Percentiles rank a stretch among this genome's conserved stretches.
Evolutionary conservation across 2,329 filamentous ascomycete genomes (phyloP).

Genomic region (Pseudogymnoascus sp.): DNA sequence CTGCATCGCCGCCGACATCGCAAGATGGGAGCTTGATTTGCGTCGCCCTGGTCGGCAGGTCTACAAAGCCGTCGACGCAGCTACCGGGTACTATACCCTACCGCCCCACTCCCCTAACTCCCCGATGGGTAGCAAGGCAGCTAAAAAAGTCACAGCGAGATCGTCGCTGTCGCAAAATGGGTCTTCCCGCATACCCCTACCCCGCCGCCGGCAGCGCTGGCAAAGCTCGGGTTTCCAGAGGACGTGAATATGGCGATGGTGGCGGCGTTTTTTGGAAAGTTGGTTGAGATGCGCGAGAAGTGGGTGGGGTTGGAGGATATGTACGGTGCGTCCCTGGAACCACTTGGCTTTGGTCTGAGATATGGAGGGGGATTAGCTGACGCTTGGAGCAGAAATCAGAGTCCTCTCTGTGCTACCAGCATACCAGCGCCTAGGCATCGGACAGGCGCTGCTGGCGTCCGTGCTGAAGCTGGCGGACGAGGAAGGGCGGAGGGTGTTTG

Average conservation of each 20-base stretch:
- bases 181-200: conserved; percentile 24
- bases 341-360: too few relatives aligned
- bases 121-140: neutral
- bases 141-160: conserved; percentile 13
- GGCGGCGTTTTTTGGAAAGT: neutral
- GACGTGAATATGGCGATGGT: neutral
- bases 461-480: conserved; percentile 31
- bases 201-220: conserved; percentile 7
- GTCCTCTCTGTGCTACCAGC: conserved; percentile 30
- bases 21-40: neutral
- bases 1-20: neutral
- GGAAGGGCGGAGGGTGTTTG: conserved; percentile 27
- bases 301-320: neutral
- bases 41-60: neutral
- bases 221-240: conserved; percentile 10
- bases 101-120: neutral
- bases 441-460: conserved; percentile 27
- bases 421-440: conserved; percentile 31
- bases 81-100: neutral
- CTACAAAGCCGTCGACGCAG: neutral
- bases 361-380: neutral
- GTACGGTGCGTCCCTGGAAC: neutral
- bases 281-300: neutral
- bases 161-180: conserved; percentile 30
- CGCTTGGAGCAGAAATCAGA: conserved; percentile 19